Base-by-base conservation (phyloP, 2,329 filamentous ascomycete genomes). In the Plectosphaerella plurivora region DNA sequence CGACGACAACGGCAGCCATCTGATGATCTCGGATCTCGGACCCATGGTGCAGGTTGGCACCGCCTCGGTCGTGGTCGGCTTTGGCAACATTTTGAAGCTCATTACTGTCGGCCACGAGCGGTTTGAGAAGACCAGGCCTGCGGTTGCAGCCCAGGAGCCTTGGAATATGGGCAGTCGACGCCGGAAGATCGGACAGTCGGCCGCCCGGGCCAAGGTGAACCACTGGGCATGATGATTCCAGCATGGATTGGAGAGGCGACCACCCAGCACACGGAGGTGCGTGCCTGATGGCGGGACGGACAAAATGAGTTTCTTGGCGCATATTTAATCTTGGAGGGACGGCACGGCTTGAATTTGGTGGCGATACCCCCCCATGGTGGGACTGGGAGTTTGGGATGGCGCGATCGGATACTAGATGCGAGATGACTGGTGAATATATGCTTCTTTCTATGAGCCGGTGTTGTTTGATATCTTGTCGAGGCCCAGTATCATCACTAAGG, bases 21-120 rank as follows among this genome's bases (percentile, higher is more conserved):
- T 92, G 5, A 81, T 89, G 46, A 82, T 90, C 20, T 80, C 80
- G 3, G 76, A 77, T 45, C 71, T 87, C 1, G 89, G 88, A 0
- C 88, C 88, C 1, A 80, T 87, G 52, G 74, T 76, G 2, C 73
- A 73, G 50, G 70, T 90, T 1, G 88, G 88, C 12, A 77, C 79
- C 47, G 75, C 78, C 45, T 87, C 84, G 49, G 76, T 89, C 3
- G 88, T 83, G 0, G 78, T 92, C 28, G 86, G 80, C 0, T 83
- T 91, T 54, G 89, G 88, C 12, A 88, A 91, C 58, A 75, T 82
- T 1, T 76, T 91, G 61, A 91, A 91, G 68, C 71, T 91, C 49
- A 77, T 91, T 52, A 82, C 81, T 2, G 73, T 87, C 6, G 87
- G 86, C 6, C 78, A 82, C 56, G 86, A 88, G 62, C 73, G 80